Conservation (phyloP, 345 rosid genomes). For the Brassica incana region DNA sequence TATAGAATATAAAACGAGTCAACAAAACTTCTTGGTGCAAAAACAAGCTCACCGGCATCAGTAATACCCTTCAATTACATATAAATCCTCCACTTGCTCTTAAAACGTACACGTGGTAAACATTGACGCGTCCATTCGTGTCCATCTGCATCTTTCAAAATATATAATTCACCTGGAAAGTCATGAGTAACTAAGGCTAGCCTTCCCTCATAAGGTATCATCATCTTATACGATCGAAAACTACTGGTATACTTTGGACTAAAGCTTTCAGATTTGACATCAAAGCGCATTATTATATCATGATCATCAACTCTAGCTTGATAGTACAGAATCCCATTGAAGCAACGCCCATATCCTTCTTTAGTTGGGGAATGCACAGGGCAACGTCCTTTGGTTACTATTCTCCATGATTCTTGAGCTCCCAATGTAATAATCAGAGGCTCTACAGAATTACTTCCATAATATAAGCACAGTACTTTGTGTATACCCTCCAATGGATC, state of each 20-base stretch:
- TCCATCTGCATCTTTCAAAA: neutral
- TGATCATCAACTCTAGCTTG: neutral
- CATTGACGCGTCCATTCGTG: neutral
- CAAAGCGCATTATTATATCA: neutral
- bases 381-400: neutral
- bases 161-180: neutral
- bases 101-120: neutral
- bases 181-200: neutral
- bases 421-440: neutral
- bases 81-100: neutral
- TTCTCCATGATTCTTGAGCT: slow-evolving; percentile 4
- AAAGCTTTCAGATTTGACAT: slow-evolving; percentile 4
- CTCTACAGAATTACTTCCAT: neutral
- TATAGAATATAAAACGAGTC: neutral
- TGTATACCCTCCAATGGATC: slow-evolving; percentile 10
- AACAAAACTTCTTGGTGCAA: neutral
- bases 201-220: neutral
- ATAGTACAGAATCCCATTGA: neutral
- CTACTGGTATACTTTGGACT: fast-evolving
- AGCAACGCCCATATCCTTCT: neutral
- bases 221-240: neutral
- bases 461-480: neutral
- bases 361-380: neutral
- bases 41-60: slow-evolving; percentile 14
- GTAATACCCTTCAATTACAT: neutral